Percentiles rank a stretch among this genome's conserved stretches.
Evolutionary conservation across 495 filamentous ascomycete genomes (phyloP).

Genomic region (Elaphomyces granulatus): DNA sequence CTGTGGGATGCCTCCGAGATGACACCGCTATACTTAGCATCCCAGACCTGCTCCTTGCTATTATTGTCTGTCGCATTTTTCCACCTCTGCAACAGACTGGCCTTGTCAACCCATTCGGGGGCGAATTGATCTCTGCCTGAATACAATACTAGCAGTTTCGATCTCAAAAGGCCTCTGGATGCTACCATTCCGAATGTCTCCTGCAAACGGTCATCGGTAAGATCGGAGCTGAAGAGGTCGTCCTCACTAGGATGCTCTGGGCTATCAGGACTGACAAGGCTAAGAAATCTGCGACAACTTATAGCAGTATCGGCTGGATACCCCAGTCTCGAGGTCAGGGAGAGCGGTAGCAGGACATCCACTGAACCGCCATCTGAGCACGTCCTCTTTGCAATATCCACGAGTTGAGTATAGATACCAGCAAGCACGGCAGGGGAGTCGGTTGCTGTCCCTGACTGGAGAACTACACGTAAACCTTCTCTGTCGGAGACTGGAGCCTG

Average conservation of each 20-base stretch:
- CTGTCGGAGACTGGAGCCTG: constrained; percentile 74
- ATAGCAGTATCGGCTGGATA: constrained; percentile 44
- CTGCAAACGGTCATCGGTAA: constrained; percentile 41
- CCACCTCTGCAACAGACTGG: constrained; percentile 50
- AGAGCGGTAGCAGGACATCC: constrained; percentile 43
- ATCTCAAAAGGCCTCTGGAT: constrained; percentile 37
- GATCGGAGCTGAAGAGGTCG: constrained; percentile 78
- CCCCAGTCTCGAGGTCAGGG: constrained; percentile 27
- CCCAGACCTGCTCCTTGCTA: constrained; percentile 30
- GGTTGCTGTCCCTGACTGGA: constrained; percentile 7
- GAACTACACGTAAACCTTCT: constrained; percentile 37
- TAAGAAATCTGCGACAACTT: constrained; percentile 42
- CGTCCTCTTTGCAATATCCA: constrained; percentile 35
- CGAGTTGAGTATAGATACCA: constrained; percentile 34
- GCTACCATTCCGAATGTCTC: constrained; percentile 52
- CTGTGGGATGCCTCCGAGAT: constrained; percentile 49
- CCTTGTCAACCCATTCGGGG: constrained; percentile 46
- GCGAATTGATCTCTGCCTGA: constrained; percentile 63
- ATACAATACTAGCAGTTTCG: constrained; percentile 38
- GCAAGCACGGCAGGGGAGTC: constrained; percentile 11
- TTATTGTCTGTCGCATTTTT: constrained; percentile 40
- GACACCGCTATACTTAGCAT: constrained; percentile 40
- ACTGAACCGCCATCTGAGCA: constrained; percentile 28
- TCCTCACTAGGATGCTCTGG: constrained; percentile 51
- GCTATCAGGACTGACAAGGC: constrained; percentile 43